Conservation (phyloP, 495 filamentous ascomycete species). For the Penicillium roqueforti region DNA sequence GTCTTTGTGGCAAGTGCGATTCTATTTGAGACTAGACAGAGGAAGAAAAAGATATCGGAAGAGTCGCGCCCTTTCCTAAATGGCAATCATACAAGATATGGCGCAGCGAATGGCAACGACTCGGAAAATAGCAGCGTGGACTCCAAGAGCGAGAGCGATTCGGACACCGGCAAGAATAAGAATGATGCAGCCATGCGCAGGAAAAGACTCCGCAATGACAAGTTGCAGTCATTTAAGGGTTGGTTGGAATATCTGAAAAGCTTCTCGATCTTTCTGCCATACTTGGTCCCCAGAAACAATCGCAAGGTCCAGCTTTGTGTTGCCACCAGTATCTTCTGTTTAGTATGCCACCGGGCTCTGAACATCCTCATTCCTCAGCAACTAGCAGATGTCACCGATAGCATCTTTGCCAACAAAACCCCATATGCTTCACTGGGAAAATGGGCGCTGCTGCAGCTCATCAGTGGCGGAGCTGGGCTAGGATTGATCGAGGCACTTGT, state of each 20-base stretch:
- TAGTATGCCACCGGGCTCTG: background rate
- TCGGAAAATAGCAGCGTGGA: conserved; percentile 1
- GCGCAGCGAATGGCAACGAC: background rate
- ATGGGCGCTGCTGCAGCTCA: conserved; percentile 31
- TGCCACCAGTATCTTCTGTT: conserved; percentile 13
- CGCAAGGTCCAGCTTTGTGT: conserved; percentile 53
- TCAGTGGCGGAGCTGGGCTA: conserved; percentile 8
- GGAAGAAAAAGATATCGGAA: background rate
- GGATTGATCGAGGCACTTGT: conserved; percentile 7
- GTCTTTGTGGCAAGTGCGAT: background rate
- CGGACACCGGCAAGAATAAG: background rate
- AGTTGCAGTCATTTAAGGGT: background rate
- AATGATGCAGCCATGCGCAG: background rate
- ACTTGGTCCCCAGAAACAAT: conserved; percentile 59
- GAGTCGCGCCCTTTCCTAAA: conserved; percentile 7
- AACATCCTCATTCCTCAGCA: conserved; percentile 66
- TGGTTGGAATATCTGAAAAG: conserved; percentile 7
- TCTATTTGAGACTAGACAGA: background rate
- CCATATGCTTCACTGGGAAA: conserved; percentile 50
- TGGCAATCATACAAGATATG: background rate
- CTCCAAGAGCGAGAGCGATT: conserved; percentile 4
- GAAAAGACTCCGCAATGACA: conserved; percentile 5
- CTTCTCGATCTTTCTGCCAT: conserved; percentile 55
- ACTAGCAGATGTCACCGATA: conserved; percentile 59
- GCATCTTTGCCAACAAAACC: conserved; percentile 52